phyloP scores from a whole-genome alignment of 2,329 filamentous ascomycete genomes.

The Onygenales sp. region DNA sequence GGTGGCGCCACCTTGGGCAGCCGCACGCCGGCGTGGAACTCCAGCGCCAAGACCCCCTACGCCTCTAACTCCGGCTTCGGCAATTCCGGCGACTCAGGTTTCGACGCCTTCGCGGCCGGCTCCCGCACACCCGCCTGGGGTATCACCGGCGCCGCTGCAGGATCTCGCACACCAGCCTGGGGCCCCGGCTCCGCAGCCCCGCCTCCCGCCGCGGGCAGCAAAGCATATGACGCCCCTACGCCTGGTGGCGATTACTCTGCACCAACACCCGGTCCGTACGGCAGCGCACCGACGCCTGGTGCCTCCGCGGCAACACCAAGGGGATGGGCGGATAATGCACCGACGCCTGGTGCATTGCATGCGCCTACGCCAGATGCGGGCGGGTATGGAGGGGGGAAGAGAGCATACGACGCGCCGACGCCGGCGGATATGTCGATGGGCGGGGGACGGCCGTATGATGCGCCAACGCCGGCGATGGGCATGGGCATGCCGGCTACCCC shows the following conservation, averaged over 20 bases:
- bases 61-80: constrained; percentile 59
- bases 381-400: constrained; percentile 11
- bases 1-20: constrained; percentile 34
- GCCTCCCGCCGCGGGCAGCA: constrained; percentile 20
- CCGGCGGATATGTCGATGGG: constrained; percentile 19
- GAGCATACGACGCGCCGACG: constrained; percentile 28
- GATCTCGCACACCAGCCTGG: constrained; percentile 39
- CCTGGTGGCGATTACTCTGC: constrained; percentile 58
- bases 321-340: constrained; percentile 35
- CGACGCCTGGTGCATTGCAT: constrained; percentile 37
- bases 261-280: constrained; percentile 52
- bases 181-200: constrained; percentile 19
- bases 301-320: constrained; percentile 49
- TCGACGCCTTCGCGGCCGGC: constrained; percentile 58
- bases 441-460: constrained; percentile 30
- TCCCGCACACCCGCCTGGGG: constrained; percentile 72
- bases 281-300: constrained; percentile 56
- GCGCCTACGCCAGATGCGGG: constrained; percentile 33
- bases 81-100: constrained; percentile 58
- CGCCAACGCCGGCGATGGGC: constrained; percentile 39
- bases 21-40: constrained; percentile 69
- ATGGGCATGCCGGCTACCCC: constrained; percentile 27
- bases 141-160: constrained; percentile 26
- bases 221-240: constrained; percentile 63
- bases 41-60: constrained; percentile 62